These are phyloP conservation scores for Moesziomyces aphidis DNA, from an alignment of 1,284 basidiomycete species.

Conservation along the genomic window DNA sequence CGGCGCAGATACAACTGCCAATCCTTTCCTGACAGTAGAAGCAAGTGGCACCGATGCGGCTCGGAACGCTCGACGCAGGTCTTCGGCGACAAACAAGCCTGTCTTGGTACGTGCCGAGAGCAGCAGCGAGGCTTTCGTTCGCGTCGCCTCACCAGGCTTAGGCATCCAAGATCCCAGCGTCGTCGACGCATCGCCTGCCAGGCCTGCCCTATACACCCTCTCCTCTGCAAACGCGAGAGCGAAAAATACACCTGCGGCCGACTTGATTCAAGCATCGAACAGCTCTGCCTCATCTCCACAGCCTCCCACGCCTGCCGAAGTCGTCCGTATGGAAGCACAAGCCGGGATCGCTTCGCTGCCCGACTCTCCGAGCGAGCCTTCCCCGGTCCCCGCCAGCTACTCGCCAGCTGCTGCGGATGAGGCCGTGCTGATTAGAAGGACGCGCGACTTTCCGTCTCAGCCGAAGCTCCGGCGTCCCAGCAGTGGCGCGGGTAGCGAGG, in stretches of 20 bases:
- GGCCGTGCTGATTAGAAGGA: background rate
- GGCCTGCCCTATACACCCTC: constrained; percentile 26
- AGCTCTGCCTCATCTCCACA: background rate
- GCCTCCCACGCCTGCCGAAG: constrained; percentile 53
- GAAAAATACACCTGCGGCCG: constrained; percentile 9
- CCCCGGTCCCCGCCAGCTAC: constrained; percentile 32
- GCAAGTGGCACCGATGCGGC: background rate
- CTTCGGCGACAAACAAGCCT: constrained; percentile 28
- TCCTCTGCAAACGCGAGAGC: constrained; percentile 11
- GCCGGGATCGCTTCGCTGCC: constrained; percentile 59
- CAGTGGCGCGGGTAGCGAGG: constrained; percentile 34
- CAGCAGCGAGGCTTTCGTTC: constrained; percentile 41
- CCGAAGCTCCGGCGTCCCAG: constrained; percentile 16
- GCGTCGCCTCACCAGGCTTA: constrained; percentile 38
- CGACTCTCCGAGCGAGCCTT: constrained; percentile 48
- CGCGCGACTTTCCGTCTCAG: constrained; percentile 15
- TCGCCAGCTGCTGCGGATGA: constrained; percentile 25
- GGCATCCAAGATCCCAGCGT: constrained; percentile 30
- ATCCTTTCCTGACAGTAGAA: constrained; percentile 3
- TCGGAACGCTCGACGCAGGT: constrained; percentile 22
- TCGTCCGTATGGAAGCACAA: constrained; percentile 56
- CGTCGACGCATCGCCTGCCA: constrained; percentile 24
- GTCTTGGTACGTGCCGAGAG: constrained; percentile 20
- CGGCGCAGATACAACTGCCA: background rate
- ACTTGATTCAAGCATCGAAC: background rate